Evolutionary conservation across 805 yeast genomes (phyloP).

Genomic region (Candida khao-thaluensis): DNA sequence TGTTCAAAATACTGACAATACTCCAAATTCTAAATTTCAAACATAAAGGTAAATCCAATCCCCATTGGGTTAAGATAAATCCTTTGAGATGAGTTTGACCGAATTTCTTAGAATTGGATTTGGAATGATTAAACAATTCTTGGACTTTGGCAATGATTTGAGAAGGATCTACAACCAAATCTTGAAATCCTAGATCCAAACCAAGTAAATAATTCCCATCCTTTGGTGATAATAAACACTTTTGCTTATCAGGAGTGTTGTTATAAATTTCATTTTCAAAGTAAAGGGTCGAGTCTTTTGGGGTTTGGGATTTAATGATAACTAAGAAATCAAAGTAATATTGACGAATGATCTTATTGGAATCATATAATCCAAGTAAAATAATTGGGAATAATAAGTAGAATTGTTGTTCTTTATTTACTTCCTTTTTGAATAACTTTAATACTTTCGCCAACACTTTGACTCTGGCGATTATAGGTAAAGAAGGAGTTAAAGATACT

Average conservation of each 20-base stretch:
- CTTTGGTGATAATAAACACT: constrained; percentile 61
- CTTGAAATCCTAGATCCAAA: constrained; percentile 20
- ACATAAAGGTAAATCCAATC: constrained; percentile 33
- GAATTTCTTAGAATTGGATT: constrained; percentile 48
- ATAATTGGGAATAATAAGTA: constrained; percentile 61
- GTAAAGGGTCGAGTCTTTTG: constrained; percentile 40
- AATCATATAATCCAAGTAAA: constrained; percentile 52
- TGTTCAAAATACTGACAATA: constrained; percentile 20
- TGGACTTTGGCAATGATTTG: constrained; percentile 25
- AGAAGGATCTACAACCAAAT: constrained; percentile 28
- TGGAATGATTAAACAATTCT: constrained; percentile 41
- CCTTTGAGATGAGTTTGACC: constrained; percentile 56
- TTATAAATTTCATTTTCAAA: constrained; percentile 62
- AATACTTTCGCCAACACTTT: constrained; percentile 41
- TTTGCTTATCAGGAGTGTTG: constrained; percentile 35
- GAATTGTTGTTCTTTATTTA: constrained; percentile 28
- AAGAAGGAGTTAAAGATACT: constrained; percentile 52
- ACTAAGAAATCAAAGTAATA: constrained; percentile 9
- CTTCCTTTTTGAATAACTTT: constrained; percentile 29
- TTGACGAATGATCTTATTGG: constrained; percentile 49
- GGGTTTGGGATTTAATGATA: constrained; percentile 11
- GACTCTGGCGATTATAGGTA: constrained; percentile 59
- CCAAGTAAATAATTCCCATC: constrained; percentile 46
- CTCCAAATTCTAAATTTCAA: constrained; percentile 51
- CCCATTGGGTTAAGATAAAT: constrained; percentile 70